Percentiles rank a stretch among this genome's conserved stretches.
Conservation (phyloP, 2,329 filamentous ascomycete species). For the Epichloe bromicola region DNA sequence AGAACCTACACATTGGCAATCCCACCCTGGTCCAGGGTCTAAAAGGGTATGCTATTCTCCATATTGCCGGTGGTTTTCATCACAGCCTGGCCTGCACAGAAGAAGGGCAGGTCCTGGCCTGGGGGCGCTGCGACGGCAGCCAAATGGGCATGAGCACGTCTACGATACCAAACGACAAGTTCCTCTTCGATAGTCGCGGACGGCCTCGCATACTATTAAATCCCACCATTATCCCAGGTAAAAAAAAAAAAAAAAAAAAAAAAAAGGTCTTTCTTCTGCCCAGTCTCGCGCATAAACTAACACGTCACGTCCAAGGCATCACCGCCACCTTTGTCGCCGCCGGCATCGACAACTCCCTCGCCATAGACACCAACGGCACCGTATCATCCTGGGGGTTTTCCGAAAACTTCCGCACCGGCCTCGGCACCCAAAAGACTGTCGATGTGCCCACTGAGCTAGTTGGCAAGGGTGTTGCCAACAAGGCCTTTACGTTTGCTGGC, state of each 20-base stretch:
- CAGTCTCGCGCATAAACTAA: neutral
- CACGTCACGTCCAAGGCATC: neutral
- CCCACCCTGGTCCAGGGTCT: conserved; percentile 32
- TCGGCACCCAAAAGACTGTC: conserved; percentile 31
- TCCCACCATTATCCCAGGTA: conserved; percentile 17
- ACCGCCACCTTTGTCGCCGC: conserved; percentile 31
- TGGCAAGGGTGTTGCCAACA: neutral
- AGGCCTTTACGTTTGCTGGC: conserved; percentile 4
- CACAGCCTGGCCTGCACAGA: conserved; percentile 29
- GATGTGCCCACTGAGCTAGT: conserved; percentile 3
- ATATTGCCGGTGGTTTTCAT: conserved; percentile 35
- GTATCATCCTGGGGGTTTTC: conserved; percentile 65
- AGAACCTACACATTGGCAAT: conserved; percentile 32
- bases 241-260: no score
- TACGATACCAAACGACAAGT: conserved; percentile 1
- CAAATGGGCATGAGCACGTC: conserved; percentile 13
- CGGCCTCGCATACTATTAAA: conserved; percentile 3
- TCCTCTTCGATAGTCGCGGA: conserved; percentile 5
- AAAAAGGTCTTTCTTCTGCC: neutral
- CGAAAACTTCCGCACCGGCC: conserved; percentile 58
- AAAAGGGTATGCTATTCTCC: conserved; percentile 36
- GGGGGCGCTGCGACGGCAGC: conserved; percentile 30
- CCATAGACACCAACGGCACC: conserved; percentile 49
- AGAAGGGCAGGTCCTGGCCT: conserved; percentile 29
- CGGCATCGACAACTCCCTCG: conserved; percentile 56